Evolutionary conservation across 1,284 basidiomycete species (phyloP).

Genomic region (Vanrija pseudolonga): DNA sequence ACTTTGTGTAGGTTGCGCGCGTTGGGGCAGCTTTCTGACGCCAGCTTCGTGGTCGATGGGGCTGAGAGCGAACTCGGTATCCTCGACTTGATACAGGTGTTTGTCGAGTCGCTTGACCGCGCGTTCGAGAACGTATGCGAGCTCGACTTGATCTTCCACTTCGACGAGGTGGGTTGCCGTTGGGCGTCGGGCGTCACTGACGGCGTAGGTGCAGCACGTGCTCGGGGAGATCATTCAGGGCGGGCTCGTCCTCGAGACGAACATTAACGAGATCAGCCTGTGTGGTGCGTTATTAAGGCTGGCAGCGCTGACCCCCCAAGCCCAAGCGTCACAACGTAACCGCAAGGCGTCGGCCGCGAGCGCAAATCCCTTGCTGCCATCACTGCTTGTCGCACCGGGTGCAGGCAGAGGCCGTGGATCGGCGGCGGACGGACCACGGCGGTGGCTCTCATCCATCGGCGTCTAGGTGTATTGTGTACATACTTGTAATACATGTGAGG

Average conservation of each 20-base stretch:
- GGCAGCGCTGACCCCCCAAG: slow-evolving; percentile 15
- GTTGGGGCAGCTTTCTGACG: slow-evolving; percentile 1
- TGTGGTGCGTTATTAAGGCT: slow-evolving; percentile 57
- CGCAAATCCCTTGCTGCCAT: slow-evolving; percentile 41
- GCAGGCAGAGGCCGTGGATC: slow-evolving; percentile 12
- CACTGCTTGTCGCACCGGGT: slow-evolving; percentile 28
- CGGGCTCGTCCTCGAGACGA: slow-evolving; percentile 96
- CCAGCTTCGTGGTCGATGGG: slow-evolving; percentile 80
- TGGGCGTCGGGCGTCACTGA: background rate
- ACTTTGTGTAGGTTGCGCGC: slow-evolving; percentile 64
- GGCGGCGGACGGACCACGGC: slow-evolving; percentile 30
- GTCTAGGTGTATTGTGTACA: slow-evolving; percentile 21
- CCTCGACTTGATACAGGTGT: slow-evolving; percentile 95
- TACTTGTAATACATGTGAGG: background rate
- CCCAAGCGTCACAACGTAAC: slow-evolving; percentile 34
- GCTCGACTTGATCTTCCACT: slow-evolving; percentile 96
- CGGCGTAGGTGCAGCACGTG: slow-evolving; percentile 78
- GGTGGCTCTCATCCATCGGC: slow-evolving; percentile 44
- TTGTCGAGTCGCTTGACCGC: slow-evolving; percentile 92
- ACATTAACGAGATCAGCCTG: slow-evolving; percentile 81
- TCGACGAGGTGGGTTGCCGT: slow-evolving; percentile 73
- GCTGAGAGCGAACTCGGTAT: slow-evolving; percentile 95
- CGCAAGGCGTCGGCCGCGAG: slow-evolving; percentile 43
- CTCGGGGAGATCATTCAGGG: slow-evolving; percentile 94
- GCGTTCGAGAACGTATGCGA: slow-evolving; percentile 99